These are phyloP conservation scores for Aspergillus caelatus DNA, from an alignment of 2,329 filamentous ascomycete species.

Conservation along the genomic window DNA sequence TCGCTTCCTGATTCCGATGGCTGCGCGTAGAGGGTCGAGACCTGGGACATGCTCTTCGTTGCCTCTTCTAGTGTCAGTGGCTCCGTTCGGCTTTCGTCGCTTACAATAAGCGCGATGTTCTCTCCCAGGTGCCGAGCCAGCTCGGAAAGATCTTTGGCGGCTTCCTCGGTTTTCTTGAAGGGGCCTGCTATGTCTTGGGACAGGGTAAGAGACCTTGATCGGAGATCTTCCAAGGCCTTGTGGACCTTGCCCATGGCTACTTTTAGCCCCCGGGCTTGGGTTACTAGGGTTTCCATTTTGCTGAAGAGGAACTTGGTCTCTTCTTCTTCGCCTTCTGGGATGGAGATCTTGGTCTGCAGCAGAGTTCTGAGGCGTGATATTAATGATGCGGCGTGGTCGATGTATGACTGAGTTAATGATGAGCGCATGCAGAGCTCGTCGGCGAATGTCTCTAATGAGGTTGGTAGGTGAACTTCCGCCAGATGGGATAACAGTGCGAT, in stretches of 20 bases:
- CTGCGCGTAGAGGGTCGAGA: slow-evolving; percentile 28
- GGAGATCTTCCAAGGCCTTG: slow-evolving; percentile 75
- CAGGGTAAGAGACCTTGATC: slow-evolving; percentile 73
- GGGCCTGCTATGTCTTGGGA: slow-evolving; percentile 66
- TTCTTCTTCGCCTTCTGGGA: slow-evolving; percentile 65
- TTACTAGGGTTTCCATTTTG: slow-evolving; percentile 71
- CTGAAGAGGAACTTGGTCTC: slow-evolving; percentile 69
- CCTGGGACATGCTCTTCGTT: slow-evolving; percentile 57
- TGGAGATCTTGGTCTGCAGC: slow-evolving; percentile 66
- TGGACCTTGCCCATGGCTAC: slow-evolving; percentile 79
- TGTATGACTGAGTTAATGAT: slow-evolving; percentile 74
- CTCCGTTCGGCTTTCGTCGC: slow-evolving; percentile 71
- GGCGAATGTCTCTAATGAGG: slow-evolving; percentile 71
- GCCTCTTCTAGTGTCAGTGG: slow-evolving; percentile 70
- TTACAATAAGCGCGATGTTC: slow-evolving; percentile 66
- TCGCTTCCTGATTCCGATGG: slow-evolving; percentile 31
- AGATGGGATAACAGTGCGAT: slow-evolving; percentile 87
- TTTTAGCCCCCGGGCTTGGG: slow-evolving; percentile 79
- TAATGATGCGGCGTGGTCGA: slow-evolving; percentile 74
- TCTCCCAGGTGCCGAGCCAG: slow-evolving; percentile 69
- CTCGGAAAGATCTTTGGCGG: slow-evolving; percentile 66
- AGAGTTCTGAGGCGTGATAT: slow-evolving; percentile 66
- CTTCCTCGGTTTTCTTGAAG: slow-evolving; percentile 71
- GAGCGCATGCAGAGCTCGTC: slow-evolving; percentile 79
- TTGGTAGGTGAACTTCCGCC: slow-evolving; percentile 74